phyloP scores from a whole-genome alignment of 2,329 filamentous ascomycete species.

The Trichophaea hybrida region DNA sequence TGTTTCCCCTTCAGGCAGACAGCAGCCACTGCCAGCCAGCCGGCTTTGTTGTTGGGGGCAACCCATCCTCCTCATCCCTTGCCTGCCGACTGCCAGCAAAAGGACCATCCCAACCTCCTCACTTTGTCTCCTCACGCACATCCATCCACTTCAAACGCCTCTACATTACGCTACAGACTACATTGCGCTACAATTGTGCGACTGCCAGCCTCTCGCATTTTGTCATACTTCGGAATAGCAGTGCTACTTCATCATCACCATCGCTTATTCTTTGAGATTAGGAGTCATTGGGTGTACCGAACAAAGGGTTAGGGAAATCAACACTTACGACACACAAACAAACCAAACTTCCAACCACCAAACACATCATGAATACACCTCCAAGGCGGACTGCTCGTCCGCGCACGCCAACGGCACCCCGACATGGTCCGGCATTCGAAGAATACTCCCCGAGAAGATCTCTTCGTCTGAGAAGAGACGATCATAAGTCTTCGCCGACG shows the following conservation, averaged over 20 bases:
- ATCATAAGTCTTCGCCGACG: background rate
- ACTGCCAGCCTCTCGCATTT: background rate
- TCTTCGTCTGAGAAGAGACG: background rate
- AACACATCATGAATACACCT: conserved; percentile 31
- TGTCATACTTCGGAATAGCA: background rate
- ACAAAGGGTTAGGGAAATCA: conserved; percentile 1
- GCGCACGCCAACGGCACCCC: conserved; percentile 12
- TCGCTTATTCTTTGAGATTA: background rate
- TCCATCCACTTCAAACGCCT: background rate
- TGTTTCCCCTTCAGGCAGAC: background rate
- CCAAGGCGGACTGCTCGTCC: conserved; percentile 11
- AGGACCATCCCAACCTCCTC: conserved; percentile 18
- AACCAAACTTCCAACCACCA: background rate
- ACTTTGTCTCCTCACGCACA: conserved; percentile 12
- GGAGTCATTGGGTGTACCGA: background rate
- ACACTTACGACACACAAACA: background rate
- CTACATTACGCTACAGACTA: background rate
- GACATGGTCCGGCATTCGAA: conserved; percentile 14
- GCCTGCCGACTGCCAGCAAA: background rate
- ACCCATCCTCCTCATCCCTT: background rate
- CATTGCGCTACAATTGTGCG: background rate
- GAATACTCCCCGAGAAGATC: conserved; percentile 5
- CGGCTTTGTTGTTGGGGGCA: no score
- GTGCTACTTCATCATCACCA: background rate
- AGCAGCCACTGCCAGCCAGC: no score